Evolutionary conservation across 148 eudicot species (phyloP), one percentile per base, ranked within the genome.

Genomic region (Camellia japonica): DNA sequence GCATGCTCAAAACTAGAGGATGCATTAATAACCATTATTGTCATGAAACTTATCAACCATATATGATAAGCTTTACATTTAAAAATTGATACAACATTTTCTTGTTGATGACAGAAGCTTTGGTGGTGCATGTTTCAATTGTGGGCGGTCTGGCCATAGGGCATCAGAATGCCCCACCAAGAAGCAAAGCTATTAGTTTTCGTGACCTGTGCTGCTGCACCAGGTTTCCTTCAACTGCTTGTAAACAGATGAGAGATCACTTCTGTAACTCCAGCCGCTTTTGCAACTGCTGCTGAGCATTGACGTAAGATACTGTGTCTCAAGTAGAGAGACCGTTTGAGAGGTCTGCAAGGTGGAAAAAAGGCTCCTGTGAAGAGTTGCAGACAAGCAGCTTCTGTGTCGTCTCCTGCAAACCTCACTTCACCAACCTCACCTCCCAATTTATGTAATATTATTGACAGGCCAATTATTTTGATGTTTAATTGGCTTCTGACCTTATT

Each of bases 101-200:
- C n/a, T 20, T 79, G 69, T 72, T 20, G n/a, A 6, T 60, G 3
- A 71, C 91, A 92, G 99, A 78, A 82, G 84, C 81, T 96, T 92
- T 71, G 93, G 93, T 6, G 99, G 99, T 66, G 94, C 99, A n/a
- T 96, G 99, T 76, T 96, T 96, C 90, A 88, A 84, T 81, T 96
- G 99, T 62, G 99, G 99, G 12, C 87, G 79, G 79, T 79, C 91
- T 70, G 99, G 99, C 71, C 99, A 96, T 82, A 88, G 90, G 88
- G 98, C 99, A 70, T 85, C 97, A 6, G 97, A 96, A 10, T 96
- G 99, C 88, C 97, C 99, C 78, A 87, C 18, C 84, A 86, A 93
- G 83, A 86, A 93, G 83, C 83, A 75, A 78, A 86, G 78, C 18
- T 90, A 82, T 82, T 91, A 90, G 88, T 47, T 20, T 1, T 11